Conservation (phyloP, 2,329 filamentous ascomycete species). For the Corynespora cassiicola region DNA sequence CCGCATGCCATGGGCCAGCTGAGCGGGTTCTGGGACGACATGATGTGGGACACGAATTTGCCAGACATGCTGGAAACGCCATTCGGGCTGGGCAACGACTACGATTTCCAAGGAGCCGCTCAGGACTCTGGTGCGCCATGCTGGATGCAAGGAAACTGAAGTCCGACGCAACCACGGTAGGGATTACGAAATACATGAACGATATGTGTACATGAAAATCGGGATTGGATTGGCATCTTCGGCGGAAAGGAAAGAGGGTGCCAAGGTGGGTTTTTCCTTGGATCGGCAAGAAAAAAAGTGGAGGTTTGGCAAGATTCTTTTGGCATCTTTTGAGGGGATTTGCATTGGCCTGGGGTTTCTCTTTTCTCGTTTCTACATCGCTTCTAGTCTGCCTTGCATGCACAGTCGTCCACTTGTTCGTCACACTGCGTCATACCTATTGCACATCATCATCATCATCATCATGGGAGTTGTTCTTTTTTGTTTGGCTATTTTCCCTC, state of each 20-base stretch:
- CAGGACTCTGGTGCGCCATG: slow-evolving; percentile 41
- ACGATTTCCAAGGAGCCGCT: slow-evolving; percentile 40
- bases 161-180: background rate
- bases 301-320: slow-evolving; percentile 1
- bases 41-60: slow-evolving; percentile 50
- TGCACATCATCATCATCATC: too few relatives aligned
- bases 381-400: background rate
- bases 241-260: slow-evolving; percentile 14
- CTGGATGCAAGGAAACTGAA: slow-evolving; percentile 45
- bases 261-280: slow-evolving; percentile 15
- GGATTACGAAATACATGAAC: background rate
- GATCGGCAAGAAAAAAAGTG: slow-evolving; percentile 6
- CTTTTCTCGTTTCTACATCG: background rate
- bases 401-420: too few relatives aligned
- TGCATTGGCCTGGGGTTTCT: background rate
- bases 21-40: slow-evolving; percentile 47
- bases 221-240: slow-evolving; percentile 11
- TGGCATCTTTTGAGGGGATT: background rate
- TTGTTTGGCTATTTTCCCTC: too few relatives aligned
- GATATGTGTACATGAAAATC: background rate
- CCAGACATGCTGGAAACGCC: slow-evolving; percentile 46
- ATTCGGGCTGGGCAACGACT: slow-evolving; percentile 41
- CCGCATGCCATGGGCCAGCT: slow-evolving; percentile 37
- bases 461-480: too few relatives aligned
- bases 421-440: too few relatives aligned